Percentiles rank a stretch among this genome's conserved stretches.
phyloP scores from a whole-genome alignment of 495 filamentous ascomycete genomes.

The Massariosphaeria phaeospora region DNA sequence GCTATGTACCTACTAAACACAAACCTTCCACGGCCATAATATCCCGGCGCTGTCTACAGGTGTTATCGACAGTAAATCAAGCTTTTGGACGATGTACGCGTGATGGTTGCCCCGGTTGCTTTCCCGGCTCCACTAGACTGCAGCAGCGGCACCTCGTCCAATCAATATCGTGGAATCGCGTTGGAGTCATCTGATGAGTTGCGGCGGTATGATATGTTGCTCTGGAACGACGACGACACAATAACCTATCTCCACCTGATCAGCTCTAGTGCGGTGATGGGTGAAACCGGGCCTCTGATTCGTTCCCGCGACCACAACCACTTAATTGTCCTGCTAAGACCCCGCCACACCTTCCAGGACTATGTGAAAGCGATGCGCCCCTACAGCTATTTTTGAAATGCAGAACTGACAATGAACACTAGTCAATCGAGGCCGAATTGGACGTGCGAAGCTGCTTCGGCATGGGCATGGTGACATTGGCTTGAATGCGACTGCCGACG shows the following conservation, averaged over 20 bases:
- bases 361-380: not conserved
- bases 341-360: constrained; percentile 11
- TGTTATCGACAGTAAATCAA: not conserved
- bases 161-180: constrained; percentile 2
- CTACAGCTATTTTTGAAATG: constrained; percentile 10
- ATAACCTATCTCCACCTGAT: constrained; percentile 16
- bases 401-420: not conserved
- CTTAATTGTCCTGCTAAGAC: constrained; percentile 20
- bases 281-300: constrained; percentile 3
- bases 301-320: constrained; percentile 11
- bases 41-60: not conserved
- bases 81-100: constrained; percentile 21
- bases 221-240: constrained; percentile 6
- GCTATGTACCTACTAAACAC: too few species aligned
- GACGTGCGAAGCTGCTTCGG: not conserved
- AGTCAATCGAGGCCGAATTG: not conserved
- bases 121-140: constrained; percentile 9
- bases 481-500: not conserved
- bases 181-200: constrained; percentile 19
- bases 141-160: constrained; percentile 9
- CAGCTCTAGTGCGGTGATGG: not conserved
- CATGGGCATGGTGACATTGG: not conserved
- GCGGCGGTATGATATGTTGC: constrained; percentile 1
- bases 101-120: constrained; percentile 9
- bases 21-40: too few species aligned